Evolutionary conservation across 108 stramenopile genomes (phyloP), one percentile per base, ranked within the genome.

Genomic region (Cylindrotheca fusiformis): DNA sequence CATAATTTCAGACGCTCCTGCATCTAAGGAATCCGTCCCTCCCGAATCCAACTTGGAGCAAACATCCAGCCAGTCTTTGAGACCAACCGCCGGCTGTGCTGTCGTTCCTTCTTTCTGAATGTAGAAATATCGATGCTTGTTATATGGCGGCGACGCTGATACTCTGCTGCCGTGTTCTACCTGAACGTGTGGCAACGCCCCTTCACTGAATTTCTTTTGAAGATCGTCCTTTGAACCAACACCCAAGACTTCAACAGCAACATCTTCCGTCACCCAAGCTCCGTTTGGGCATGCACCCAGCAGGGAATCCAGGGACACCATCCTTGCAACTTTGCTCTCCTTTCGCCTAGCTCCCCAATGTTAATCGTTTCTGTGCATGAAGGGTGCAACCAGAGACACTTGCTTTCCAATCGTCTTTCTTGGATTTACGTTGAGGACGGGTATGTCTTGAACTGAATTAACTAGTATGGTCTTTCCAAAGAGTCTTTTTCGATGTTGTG

Each of bases 241-340:
- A 6, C 57, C 57, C 49, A 72, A 32, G 5, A 65, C 49, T 52
- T 72, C 26, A n/a, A 72, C 58, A 5, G 71, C 71, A 20, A 57
- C 48, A 17, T 72, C 71, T 63, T 72, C 71, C 19, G 58, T 49
- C 21, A 72, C 56, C 71, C 71, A 72, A 0, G 63, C 71, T 8
- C 71, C 71, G 14, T 58, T 55, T 18, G 63, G 71, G 36, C 71
- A 72, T 12, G 56, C 51, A 12, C 32, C 49, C 36, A 72, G 63
- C 21, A 72, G 32, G 23, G 45, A 41, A 18, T 33, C 2, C 50
- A 72, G 51, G 24, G 63, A 30, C 36, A 63, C 63, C 63, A 63
- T 63, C n/a, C 17, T 23, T 5, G 5, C 44, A n/a, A n/a, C n/a
- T n/a, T n/a, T n/a, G n/a, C n/a, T n/a, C n/a, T n/a, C n/a, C n/a